Percentiles rank a stretch among this genome's conserved stretches.
Conservation (phyloP, 176 grass and related monocot species). For the Oropetium thomaeum region DNA sequence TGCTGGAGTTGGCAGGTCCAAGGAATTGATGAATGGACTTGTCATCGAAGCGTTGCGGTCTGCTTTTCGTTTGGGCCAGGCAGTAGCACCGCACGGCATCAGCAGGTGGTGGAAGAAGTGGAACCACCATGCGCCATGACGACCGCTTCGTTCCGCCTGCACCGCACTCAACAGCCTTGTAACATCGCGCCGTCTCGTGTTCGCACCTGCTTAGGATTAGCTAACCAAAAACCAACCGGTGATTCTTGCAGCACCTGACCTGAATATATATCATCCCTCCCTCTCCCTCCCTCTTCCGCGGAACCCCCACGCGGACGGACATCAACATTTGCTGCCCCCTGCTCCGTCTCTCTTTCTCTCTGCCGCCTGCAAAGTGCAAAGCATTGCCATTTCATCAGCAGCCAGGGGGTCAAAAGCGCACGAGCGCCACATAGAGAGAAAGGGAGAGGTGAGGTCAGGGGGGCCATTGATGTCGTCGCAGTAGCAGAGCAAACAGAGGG, state of each 20-base stretch:
- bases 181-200: background rate
- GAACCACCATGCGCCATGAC: no score
- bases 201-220: no score
- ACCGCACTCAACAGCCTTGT: no score
- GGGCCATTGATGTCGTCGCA: constrained; percentile 26
- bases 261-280: background rate
- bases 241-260: no score
- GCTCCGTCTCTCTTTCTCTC: background rate
- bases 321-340: no score
- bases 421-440: background rate
- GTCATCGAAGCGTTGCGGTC: background rate
- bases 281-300: background rate
- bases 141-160: constrained; percentile 14
- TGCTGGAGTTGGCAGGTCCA: constrained; percentile 1
- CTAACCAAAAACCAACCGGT: background rate
- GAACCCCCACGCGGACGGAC: background rate
- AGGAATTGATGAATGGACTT: background rate
- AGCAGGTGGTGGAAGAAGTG: no score
- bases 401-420: background rate
- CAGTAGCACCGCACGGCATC: no score
- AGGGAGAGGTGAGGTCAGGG: no score
- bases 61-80: background rate
- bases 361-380: background rate
- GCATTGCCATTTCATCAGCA: background rate
- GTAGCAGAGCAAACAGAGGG: background rate